Base-by-base conservation (phyloP, 2,329 filamentous ascomycete genomes). In the Phialophora chinensis region DNA sequence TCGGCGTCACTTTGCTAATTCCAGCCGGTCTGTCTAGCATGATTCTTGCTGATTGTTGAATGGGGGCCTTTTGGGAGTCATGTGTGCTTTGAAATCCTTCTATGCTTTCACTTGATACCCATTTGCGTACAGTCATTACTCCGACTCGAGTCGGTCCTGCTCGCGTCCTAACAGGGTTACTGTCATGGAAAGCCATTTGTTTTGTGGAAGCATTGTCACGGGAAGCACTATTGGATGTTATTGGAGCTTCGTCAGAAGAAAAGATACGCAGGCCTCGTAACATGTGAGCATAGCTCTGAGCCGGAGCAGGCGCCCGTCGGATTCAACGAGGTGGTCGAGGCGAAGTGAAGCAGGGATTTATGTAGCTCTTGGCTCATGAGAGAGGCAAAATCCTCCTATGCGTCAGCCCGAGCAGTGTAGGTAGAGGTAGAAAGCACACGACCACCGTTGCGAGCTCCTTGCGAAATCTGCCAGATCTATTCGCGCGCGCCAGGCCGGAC, bases 31-130 rank as follows among this genome's bases (percentile, higher is more conserved):
- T 42, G 33, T 29, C 35, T 47, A 61, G 62, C 53, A 66, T 57
- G 42, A 38, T 42, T 52, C 55, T 54, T 61, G 31, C 52, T 33
- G 49, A 31, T 10, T 42, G 53, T 33, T 55, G 59, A 27, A 55
- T 65, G 38, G 35, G 35, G 35, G 52, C 38, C 57, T 44, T 53
- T 55, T 44, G 23, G 47, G 58, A 54, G 29, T 50, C 49, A 62
- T 63, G 63, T 47, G 57, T 33, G 42, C 25, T 50, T 42, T 33
- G 25, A 38, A 50, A 44, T 66, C 20, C 44, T 63, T 61, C 35
- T 67, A 61, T 57, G 58, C 55, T 65, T 69, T 64, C 49, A 50
- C 49, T 62, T 63, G 67, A 69, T 69, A 69, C 67, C 67, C 67
- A 59, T 61, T 69, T 68, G 65, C 65, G 60, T 63, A 63, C 56